Evolutionary conservation across 2,329 filamentous ascomycete species (phyloP).

Genomic region (Colletotrichum ledebouriae): DNA sequence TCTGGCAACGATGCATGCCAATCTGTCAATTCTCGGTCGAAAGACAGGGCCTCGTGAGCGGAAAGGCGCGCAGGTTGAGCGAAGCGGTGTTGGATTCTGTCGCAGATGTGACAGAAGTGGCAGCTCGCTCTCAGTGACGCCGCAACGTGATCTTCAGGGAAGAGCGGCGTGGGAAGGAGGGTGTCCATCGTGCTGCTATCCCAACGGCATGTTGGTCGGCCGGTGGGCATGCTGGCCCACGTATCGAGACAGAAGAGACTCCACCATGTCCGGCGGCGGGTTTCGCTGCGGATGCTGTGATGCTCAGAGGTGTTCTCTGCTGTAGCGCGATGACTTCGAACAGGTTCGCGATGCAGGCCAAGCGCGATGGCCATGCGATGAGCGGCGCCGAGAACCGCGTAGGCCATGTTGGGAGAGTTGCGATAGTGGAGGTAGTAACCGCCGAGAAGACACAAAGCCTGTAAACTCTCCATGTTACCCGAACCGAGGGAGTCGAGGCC

Average conservation of each 20-base stretch:
- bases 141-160: conserved; percentile 46
- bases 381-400: conserved; percentile 43
- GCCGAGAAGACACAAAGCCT: conserved; percentile 44
- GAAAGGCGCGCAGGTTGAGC: conserved; percentile 47
- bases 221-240: conserved; percentile 58
- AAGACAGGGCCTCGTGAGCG: conserved; percentile 45
- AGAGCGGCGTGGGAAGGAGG: conserved; percentile 43
- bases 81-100: conserved; percentile 49
- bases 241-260: conserved; percentile 58
- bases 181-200: conserved; percentile 51
- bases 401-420: conserved; percentile 46
- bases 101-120: conserved; percentile 49
- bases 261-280: conserved; percentile 58
- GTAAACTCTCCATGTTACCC: conserved; percentile 48
- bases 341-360: conserved; percentile 42
- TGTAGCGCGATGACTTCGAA: conserved; percentile 12
- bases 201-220: conserved; percentile 52
- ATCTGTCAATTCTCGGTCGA: conserved; percentile 47
- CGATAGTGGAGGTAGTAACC: conserved; percentile 45
- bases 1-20: conserved; percentile 47
- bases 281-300: conserved; percentile 45
- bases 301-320: conserved; percentile 12
- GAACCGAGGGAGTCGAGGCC: conserved; percentile 67
- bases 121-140: conserved; percentile 47
- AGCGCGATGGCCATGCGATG: conserved; percentile 44